These are phyloP conservation scores for Quaeritorhiza haematococci DNA, from an alignment of 371 early-diverging fungal genomes.

Conservation along the genomic window DNA sequence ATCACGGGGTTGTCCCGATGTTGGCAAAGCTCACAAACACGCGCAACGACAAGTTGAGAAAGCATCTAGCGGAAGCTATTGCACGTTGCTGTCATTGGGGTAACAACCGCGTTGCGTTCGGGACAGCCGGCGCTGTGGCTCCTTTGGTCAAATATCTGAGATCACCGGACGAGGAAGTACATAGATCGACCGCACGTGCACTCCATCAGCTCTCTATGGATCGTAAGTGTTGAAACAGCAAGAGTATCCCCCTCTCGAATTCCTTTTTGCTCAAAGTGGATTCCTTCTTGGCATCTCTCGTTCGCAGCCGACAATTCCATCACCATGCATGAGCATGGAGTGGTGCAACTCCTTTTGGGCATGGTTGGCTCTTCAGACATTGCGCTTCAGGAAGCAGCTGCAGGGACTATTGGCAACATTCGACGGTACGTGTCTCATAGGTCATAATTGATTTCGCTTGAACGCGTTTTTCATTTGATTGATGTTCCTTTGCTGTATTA, in stretches of 20 bases:
- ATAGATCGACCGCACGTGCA: conserved; percentile 49
- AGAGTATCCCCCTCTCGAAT: background rate
- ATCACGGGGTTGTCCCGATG: conserved; percentile 59
- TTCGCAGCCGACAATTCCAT: conserved; percentile 51
- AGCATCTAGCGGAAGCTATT: conserved; percentile 50
- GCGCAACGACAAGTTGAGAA: conserved; percentile 46
- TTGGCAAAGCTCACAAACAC: conserved; percentile 51
- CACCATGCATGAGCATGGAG: conserved; percentile 59
- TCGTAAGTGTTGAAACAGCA: conserved; percentile 23
- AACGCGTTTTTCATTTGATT: background rate
- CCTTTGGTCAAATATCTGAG: conserved; percentile 53
- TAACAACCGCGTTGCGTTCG: conserved; percentile 55
- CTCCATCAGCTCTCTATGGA: conserved; percentile 58
- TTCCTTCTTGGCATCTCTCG: background rate
- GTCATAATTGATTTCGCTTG: no score
- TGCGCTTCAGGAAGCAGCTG: conserved; percentile 52
- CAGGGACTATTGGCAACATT: conserved; percentile 56
- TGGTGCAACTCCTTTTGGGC: conserved; percentile 50
- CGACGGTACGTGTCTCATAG: conserved; percentile 25
- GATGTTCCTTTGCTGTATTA: background rate
- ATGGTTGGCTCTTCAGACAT: conserved; percentile 52
- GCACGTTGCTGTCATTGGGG: conserved; percentile 59
- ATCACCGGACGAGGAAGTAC: conserved; percentile 52
- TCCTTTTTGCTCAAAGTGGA: background rate
- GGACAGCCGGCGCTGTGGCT: conserved; percentile 50